Percentiles rank a stretch among this genome's conserved stretches.
phyloP scores from a whole-genome alignment of 2,329 filamentous ascomycete genomes.

The Fusarium bulbicola region DNA sequence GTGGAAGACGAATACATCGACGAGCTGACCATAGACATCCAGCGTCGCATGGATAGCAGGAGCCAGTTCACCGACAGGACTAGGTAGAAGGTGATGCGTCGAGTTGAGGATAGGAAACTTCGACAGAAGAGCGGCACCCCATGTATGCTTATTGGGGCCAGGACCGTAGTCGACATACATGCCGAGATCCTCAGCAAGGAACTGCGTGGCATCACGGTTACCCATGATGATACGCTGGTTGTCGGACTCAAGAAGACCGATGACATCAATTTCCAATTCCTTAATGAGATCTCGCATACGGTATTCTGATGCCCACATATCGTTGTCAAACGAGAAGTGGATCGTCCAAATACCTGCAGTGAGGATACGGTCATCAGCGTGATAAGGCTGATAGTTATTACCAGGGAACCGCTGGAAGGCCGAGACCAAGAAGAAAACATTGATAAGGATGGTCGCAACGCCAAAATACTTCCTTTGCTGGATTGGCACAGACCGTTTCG shows the following conservation, averaged over 20 bases:
- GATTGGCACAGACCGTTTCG: slow-evolving; percentile 44
- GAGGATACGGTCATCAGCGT: slow-evolving; percentile 84
- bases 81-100: slow-evolving; percentile 93
- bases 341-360: slow-evolving; percentile 99
- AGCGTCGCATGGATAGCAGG: slow-evolving; percentile 97
- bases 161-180: slow-evolving; percentile 99
- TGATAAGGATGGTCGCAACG: slow-evolving; percentile 73
- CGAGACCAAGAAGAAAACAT: slow-evolving; percentile 80
- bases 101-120: slow-evolving; percentile 99
- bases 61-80: slow-evolving; percentile 91
- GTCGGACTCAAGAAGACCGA: slow-evolving; percentile 94
- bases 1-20: slow-evolving; percentile 98
- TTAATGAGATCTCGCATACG: slow-evolving; percentile 91
- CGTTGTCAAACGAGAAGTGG: slow-evolving; percentile 96
- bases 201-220: slow-evolving; percentile 95
- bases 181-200: slow-evolving; percentile 92
- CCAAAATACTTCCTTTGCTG: slow-evolving; percentile 63
- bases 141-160: slow-evolving; percentile 98
- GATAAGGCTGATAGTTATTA: slow-evolving; percentile 91
- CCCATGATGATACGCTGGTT: slow-evolving; percentile 99
- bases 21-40: slow-evolving; percentile 86
- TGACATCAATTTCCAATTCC: slow-evolving; percentile 95
- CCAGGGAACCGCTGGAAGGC: slow-evolving; percentile 92
- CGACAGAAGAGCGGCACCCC: slow-evolving; percentile 90
- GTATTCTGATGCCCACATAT: slow-evolving; percentile 97